phyloP scores from a whole-genome alignment of 768 basidiomycete species.

The Mycena vitilis region DNA sequence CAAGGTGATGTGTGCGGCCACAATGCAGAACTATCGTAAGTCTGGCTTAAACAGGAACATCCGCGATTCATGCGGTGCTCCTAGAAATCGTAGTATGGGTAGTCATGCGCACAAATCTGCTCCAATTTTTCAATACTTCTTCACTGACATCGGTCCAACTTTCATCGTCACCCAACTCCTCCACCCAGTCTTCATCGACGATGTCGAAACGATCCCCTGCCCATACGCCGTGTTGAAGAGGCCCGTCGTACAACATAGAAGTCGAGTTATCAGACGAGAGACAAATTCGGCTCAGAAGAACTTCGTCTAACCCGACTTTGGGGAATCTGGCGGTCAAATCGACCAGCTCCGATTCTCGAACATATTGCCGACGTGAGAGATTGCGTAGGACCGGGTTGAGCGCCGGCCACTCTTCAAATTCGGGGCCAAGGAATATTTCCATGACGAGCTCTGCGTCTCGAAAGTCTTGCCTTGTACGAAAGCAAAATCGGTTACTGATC shows the following conservation, averaged over 20 bases:
- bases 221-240: slow-evolving; percentile 25
- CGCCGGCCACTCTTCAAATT: neutral
- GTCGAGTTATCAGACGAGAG: slow-evolving; percentile 26
- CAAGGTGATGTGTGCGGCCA: too few relatives aligned
- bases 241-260: too few relatives aligned
- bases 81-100: too few relatives aligned
- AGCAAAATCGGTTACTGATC: too few relatives aligned
- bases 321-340: slow-evolving; percentile 1
- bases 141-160: slow-evolving; percentile 29
- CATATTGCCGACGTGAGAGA: slow-evolving; percentile 20
- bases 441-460: neutral
- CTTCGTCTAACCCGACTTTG: slow-evolving; percentile 5
- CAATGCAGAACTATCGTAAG: too few relatives aligned
- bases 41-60: too few relatives aligned
- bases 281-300: slow-evolving; percentile 23
- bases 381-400: slow-evolving; percentile 8
- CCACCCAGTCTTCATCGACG: slow-evolving; percentile 5
- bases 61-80: too few relatives aligned
- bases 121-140: slow-evolving; percentile 24
- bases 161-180: neutral
- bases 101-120: slow-evolving; percentile 15
- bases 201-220: slow-evolving; percentile 31
- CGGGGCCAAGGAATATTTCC: too few relatives aligned
- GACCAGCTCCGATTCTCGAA: slow-evolving; percentile 11
- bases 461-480: too few relatives aligned